These are phyloP conservation scores for Andrographis paniculata DNA, from an alignment of 305 asterid species.

Conservation along the genomic window DNA sequence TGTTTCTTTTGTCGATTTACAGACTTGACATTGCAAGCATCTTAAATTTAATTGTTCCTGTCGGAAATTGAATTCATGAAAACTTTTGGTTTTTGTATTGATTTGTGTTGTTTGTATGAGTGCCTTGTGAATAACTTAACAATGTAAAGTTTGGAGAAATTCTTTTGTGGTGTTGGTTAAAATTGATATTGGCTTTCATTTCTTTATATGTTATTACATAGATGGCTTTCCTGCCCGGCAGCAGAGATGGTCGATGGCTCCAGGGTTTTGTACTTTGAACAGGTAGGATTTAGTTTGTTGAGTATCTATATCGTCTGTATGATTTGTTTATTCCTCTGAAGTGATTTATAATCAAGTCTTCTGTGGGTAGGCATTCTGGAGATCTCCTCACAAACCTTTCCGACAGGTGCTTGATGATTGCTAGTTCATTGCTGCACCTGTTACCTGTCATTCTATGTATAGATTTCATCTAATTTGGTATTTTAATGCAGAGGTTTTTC, in stretches of 20 bases:
- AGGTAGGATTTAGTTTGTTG: slow-evolving; percentile 35
- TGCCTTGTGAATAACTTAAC: too few species aligned
- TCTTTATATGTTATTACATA: slow-evolving; percentile 19
- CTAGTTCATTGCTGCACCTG: not conserved
- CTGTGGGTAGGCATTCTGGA: slow-evolving; percentile 81
- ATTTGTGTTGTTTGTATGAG: too few species aligned
- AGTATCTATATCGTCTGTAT: slow-evolving; percentile 9
- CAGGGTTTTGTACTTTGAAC: slow-evolving; percentile 85
- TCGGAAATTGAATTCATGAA: too few species aligned
- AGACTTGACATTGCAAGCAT: too few species aligned
- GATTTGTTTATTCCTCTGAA: slow-evolving; percentile 6
- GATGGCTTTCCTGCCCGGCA: slow-evolving; percentile 97
- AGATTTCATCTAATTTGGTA: slow-evolving; percentile 22
- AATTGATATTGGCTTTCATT: slow-evolving; percentile 3
- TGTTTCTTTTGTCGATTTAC: too few species aligned
- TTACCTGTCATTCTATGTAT: slow-evolving; percentile 14
- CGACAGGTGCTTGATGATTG: slow-evolving; percentile 55
- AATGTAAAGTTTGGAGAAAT: not conserved
- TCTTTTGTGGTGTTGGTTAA: slow-evolving; percentile 7
- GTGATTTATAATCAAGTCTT: slow-evolving; percentile 15
- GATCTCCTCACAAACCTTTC: slow-evolving; percentile 89
- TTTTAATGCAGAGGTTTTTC: slow-evolving; percentile 79
- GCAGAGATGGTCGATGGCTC: slow-evolving; percentile 97
- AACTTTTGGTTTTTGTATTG: too few species aligned
- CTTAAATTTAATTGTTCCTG: too few species aligned